Evolutionary conservation across 2,329 filamentous ascomycete species (phyloP).

Genomic region (Monilinia fructigena): DNA sequence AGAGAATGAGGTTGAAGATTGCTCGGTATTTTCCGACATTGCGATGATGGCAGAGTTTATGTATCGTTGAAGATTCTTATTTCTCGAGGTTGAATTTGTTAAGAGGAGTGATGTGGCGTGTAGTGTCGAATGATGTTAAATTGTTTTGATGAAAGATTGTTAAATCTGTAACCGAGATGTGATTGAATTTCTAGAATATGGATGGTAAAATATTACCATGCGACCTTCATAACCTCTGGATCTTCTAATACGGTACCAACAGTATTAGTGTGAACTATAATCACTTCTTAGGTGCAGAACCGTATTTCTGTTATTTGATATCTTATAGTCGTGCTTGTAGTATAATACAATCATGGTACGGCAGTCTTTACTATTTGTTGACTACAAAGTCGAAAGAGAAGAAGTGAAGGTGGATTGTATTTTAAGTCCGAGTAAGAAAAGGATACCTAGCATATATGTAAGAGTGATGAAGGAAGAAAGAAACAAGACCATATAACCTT

Average conservation of each 20-base stretch:
- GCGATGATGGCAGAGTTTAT: not conserved
- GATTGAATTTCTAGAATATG: not conserved
- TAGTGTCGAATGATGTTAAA: not conserved
- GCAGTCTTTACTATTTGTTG: not conserved
- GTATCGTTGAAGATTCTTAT: not conserved
- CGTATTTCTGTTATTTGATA: not conserved
- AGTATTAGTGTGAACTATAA: not conserved
- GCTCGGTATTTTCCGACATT: not conserved
- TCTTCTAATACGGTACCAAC: not conserved
- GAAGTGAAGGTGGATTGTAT: too few relatives aligned
- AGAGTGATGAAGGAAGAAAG: too few relatives aligned
- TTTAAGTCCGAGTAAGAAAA: too few relatives aligned
- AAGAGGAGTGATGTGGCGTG: not conserved
- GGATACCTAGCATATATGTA: too few relatives aligned
- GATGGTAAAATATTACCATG: not conserved
- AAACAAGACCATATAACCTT: too few relatives aligned
- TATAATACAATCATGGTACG: not conserved
- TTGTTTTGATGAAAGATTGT: not conserved
- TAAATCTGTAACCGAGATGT: not conserved
- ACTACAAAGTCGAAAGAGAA: not conserved
- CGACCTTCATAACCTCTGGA: not conserved
- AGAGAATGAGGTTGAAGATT: not conserved
- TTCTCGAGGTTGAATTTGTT: not conserved
- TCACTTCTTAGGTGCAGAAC: not conserved
- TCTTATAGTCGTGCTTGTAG: not conserved